Base-by-base conservation (phyloP, 148 eudicot genomes). In the Vaccinium corymbosum region DNA sequence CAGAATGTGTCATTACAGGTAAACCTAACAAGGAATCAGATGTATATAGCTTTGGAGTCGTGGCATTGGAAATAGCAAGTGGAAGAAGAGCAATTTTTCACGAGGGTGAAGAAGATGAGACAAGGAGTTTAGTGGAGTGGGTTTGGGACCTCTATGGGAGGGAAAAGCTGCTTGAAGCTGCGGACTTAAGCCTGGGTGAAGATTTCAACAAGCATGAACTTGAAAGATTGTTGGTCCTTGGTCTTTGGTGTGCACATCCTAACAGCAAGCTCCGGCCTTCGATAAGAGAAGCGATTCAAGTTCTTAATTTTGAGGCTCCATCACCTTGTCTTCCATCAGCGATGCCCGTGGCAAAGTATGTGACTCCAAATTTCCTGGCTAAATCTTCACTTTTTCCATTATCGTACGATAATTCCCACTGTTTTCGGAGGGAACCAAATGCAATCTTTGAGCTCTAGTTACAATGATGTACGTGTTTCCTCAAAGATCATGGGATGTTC, bases 241-340 rank as follows among this genome's bases (percentile, higher is more conserved):
- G 86, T n/a, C 79, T 84, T 4, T 84, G 86, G 86, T 84, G 86
- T 85, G 86, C 83, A 42, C 83, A 85, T 27, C 83, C 86, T 10
- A 80, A 85, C 16, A 6, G 57, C 46, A 80, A 42, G 29, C 29
- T 6, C 48, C 27, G 86, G 83, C 86, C 83, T 8, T 55, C 73
- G 3, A 84, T 84, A 1, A 73, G 79, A 72, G 56, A 80, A 70
- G 86, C 83, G 19, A 72, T 71, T 46, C 79, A 56, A 16, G 79
- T 80, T 12, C 86, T 85, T 4, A 56, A 73, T 56, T 72, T 56
- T 25, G 80, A 80, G 32, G 51, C 83, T 85, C 51, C 83, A 71
- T 59, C 62, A 61, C 86, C 86, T 17, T 19, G 0, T 57, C 78
- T 85, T 10, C 86, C 86, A 13, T 0, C 50, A 0, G 72, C 0